These are phyloP conservation scores for Paecilomyces sp. DNA, from an alignment of 2,329 filamentous ascomycete genomes.

Conservation along the genomic window DNA sequence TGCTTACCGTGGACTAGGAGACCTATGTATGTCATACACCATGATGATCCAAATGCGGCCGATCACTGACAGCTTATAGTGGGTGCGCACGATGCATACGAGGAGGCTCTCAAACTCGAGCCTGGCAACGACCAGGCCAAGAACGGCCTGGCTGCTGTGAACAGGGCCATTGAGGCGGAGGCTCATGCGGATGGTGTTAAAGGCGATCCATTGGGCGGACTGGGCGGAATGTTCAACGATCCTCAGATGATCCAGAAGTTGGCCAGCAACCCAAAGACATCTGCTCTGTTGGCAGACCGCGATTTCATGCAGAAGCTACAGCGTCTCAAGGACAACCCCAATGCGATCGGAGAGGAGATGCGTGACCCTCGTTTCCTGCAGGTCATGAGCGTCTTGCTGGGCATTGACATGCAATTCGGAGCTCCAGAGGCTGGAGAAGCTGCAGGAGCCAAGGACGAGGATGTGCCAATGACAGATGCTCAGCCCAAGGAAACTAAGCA, in stretches of 20 bases:
- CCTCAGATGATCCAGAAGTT: slow-evolving; percentile 86
- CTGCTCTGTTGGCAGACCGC: slow-evolving; percentile 68
- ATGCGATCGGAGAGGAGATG: slow-evolving; percentile 71
- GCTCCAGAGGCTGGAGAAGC: slow-evolving; percentile 40
- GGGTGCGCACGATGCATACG: slow-evolving; percentile 80
- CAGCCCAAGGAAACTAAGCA: slow-evolving; percentile 49
- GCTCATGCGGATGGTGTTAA: slow-evolving; percentile 53
- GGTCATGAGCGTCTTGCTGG: slow-evolving; percentile 87
- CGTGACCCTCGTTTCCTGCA: slow-evolving; percentile 86
- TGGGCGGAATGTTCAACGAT: slow-evolving; percentile 93
- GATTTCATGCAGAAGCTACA: slow-evolving; percentile 88
- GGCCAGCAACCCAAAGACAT: slow-evolving; percentile 89
- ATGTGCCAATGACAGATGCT: slow-evolving; percentile 72
- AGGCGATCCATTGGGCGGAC: slow-evolving; percentile 63
- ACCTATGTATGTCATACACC: slow-evolving; percentile 52
- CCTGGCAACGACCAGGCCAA: slow-evolving; percentile 88
- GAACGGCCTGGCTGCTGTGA: slow-evolving; percentile 74
- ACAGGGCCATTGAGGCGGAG: slow-evolving; percentile 80
- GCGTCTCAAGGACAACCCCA: slow-evolving; percentile 71
- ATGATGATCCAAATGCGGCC: too few relatives aligned
- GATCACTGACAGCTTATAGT: slow-evolving; percentile 37
- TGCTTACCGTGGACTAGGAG: slow-evolving; percentile 78
- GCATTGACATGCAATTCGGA: slow-evolving; percentile 79
- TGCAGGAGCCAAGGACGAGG: slow-evolving; percentile 50
- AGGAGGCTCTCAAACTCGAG: slow-evolving; percentile 89